Conservation (phyloP, 495 filamentous ascomycete species). For the Geopyxis carbonaria region DNA sequence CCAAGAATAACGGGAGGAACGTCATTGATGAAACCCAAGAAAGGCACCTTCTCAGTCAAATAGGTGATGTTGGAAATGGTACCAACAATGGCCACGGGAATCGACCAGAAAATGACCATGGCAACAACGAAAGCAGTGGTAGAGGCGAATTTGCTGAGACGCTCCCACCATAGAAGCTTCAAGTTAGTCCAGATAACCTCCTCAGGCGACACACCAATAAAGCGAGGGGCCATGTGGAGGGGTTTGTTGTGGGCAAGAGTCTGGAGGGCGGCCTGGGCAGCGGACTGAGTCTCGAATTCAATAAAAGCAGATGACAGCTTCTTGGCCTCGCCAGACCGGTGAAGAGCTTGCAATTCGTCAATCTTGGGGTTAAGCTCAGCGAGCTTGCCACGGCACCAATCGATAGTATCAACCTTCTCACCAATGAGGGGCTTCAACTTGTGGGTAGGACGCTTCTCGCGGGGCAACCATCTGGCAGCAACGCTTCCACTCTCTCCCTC, state of each 20-base stretch:
- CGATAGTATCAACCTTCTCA: conserved; percentile 87
- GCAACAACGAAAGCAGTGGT: conserved; percentile 54
- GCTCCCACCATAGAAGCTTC: conserved; percentile 75
- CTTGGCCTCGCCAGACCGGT: conserved; percentile 50
- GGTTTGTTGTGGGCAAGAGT: conserved; percentile 76
- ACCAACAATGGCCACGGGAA: conserved; percentile 78
- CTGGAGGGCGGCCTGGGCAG: conserved; percentile 76
- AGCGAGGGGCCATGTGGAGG: conserved; percentile 81
- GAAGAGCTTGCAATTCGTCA: conserved; percentile 55
- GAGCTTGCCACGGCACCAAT: conserved; percentile 76
- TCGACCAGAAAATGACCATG: conserved; percentile 89
- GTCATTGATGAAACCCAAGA: conserved; percentile 53
- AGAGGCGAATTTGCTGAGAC: conserved; percentile 50
- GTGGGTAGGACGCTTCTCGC: conserved; percentile 75
- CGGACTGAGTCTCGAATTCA: conserved; percentile 63
- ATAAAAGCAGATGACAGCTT: conserved; percentile 64
- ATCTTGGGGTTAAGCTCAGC: conserved; percentile 64
- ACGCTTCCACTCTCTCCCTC: conserved; percentile 53
- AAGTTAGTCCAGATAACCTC: conserved; percentile 87
- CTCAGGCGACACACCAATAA: conserved; percentile 65
- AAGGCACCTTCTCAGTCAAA: conserved; percentile 43
- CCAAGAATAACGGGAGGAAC: conserved; percentile 59
- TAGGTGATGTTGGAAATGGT: conserved; percentile 67
- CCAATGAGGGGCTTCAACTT: conserved; percentile 61
- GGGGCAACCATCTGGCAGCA: conserved; percentile 61